A percentile compares a stretch with the other conserved stretches of the same genome.
phyloP scores from a whole-genome alignment of 768 basidiomycete genomes.

The Sarcodon sp. region DNA sequence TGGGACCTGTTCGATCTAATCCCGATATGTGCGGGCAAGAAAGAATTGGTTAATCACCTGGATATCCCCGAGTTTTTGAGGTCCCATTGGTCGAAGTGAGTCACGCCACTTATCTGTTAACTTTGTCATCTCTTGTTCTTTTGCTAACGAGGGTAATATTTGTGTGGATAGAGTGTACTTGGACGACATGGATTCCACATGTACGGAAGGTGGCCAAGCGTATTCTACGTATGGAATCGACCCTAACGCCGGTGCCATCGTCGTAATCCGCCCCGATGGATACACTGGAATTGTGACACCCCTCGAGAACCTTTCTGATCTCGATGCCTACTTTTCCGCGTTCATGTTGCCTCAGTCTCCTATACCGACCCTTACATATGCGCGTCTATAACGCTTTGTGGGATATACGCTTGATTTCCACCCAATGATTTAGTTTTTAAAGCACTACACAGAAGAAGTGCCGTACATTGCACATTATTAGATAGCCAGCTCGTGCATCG shows the following conservation, averaged over 20 bases:
- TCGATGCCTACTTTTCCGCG: constrained; percentile 24
- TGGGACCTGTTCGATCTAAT: constrained; percentile 30
- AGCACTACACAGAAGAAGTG: too few relatives aligned
- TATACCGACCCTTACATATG: too few relatives aligned
- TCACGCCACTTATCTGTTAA: constrained; percentile 1
- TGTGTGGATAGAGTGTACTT: constrained; percentile 34
- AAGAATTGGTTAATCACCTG: constrained; percentile 26
- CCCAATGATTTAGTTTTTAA: too few relatives aligned
- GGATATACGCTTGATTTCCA: too few relatives aligned
- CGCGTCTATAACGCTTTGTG: too few relatives aligned
- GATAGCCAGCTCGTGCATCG: too few relatives aligned
- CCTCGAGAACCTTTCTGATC: constrained; percentile 21
- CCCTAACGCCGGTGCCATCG: constrained; percentile 27
- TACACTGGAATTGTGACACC: constrained; percentile 48
- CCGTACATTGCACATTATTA: too few relatives aligned
- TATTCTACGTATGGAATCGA: constrained; percentile 45
- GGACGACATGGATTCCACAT: constrained; percentile 38
- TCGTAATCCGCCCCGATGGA: constrained; percentile 52
- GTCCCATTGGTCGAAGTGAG: constrained; percentile 49
- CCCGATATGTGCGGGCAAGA: constrained; percentile 23
- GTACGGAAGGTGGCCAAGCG: constrained; percentile 34
- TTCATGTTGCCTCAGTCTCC: too few relatives aligned
- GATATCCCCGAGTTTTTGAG: constrained; percentile 33
- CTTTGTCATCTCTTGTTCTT: neutral
- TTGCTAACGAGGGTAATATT: neutral